Evolutionary conservation across 306 rosid genomes (phyloP).

Genomic region (Dalbergia cultrata): DNA sequence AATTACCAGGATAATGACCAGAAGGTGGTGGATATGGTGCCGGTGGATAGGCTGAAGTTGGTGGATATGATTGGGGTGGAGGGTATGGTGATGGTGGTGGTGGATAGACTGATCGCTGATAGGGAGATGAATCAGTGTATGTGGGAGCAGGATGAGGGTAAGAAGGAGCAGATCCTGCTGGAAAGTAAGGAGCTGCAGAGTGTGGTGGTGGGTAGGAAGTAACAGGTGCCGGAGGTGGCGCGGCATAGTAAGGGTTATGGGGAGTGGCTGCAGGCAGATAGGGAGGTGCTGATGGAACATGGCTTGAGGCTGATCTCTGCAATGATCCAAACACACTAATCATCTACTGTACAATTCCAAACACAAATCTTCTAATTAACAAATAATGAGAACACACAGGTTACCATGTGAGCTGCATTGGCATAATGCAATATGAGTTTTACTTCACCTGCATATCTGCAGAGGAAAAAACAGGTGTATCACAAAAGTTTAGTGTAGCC

Average conservation of each 20-base stretch:
- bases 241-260: conserved; percentile 47
- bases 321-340: conserved; percentile 7
- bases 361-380: not conserved
- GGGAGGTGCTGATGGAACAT: conserved; percentile 67
- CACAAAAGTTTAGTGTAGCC: not conserved
- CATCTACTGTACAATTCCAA: not conserved
- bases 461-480: not conserved
- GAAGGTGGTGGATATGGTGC: conserved; percentile 63
- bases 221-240: conserved; percentile 41
- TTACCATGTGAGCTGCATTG: conserved; percentile 45
- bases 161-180: conserved; percentile 31
- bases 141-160: conserved; percentile 33
- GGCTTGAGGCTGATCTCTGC: conserved; percentile 43
- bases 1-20: conserved; percentile 63
- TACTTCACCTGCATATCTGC: conserved; percentile 57
- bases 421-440: conserved; percentile 57
- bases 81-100: conserved; percentile 34
- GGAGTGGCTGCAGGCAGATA: conserved; percentile 51
- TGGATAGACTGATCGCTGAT: conserved; percentile 43
- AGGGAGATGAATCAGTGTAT: conserved; percentile 47
- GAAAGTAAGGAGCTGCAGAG: conserved; percentile 15
- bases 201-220: conserved; percentile 42
- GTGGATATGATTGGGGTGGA: conserved; percentile 34
- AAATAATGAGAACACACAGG: not conserved
- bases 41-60: conserved; percentile 52